Evolutionary conservation across 192 early-diverging fungal genomes (phyloP), one percentile per base, ranked within the genome.

Genomic region (Podila minutissima): DNA sequence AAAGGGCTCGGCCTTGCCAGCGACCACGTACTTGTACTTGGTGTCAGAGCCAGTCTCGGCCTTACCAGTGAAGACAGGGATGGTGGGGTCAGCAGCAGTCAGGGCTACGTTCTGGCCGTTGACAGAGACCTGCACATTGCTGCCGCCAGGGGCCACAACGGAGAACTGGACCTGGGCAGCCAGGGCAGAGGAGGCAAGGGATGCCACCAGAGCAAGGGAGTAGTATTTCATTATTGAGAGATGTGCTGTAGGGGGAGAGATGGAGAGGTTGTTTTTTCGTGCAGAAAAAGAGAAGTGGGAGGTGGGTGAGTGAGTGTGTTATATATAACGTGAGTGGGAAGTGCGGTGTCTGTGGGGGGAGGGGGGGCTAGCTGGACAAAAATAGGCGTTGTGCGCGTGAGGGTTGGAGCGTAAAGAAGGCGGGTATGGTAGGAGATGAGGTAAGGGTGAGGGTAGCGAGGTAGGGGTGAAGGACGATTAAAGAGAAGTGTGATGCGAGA

Each of bases 11-110:
- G 76, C 50, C 4, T 59, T 32, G 63, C 82, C 77, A 31, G 62
- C 77, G 22, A 70, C 84, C 22, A 83, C 51, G 57, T 87, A 87
- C 65, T 86, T 86, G 58, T 86, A 86, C 49, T 71, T 66, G 20
- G 72, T 70, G n/a, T 68, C 71, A 26, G 69, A 32, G 33, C 67
- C 74, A 5, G 74, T 60, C 57, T 86, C 83, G 3, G 74, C 82
- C 15, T 50, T n/a, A 49, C 86, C 86, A 12, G 82, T 72, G 38
- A 82, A 87, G 37, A 67, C 48, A 32, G 86, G 86, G 13, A 82
- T 57, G 68, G 71, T 67, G 24, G 83, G 68, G 29, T 87, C 82
- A 5, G 68, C 24, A 20, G 82, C 76, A 2, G 66, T 83, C 51
- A 87, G 49, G 32, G 66, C 50, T 2, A 72, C 60, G 28, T 19